Percentiles rank a stretch among this genome's conserved stretches.
phyloP scores from a whole-genome alignment of 257 asterid genomes.

The Plantago ovata region DNA sequence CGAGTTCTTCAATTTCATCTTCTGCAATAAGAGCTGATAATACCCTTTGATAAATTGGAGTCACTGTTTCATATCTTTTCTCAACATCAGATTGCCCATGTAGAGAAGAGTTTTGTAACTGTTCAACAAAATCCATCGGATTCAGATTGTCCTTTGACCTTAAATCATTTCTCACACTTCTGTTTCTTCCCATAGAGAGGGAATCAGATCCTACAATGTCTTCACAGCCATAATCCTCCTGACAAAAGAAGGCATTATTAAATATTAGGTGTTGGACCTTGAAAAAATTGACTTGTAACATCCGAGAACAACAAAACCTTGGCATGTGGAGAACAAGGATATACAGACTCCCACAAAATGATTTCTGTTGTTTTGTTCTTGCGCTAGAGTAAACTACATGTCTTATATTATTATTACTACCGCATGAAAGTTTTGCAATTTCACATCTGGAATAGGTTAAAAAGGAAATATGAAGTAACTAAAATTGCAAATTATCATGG shows the following conservation, averaged over 20 bases:
- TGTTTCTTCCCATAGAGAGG: constrained; percentile 39
- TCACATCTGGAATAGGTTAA: too few species aligned
- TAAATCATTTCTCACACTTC: constrained; percentile 30
- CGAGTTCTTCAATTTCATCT: constrained; percentile 74
- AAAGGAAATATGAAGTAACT: too few species aligned
- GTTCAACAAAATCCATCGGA: constrained; percentile 45
- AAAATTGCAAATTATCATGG: too few species aligned
- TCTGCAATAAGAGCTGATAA: constrained; percentile 83
- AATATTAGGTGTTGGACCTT: constrained; percentile 19
- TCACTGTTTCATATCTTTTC: constrained; percentile 34
- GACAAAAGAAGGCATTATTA: constrained; percentile 21
- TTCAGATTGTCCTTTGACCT: constrained; percentile 35
- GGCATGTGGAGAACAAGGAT: too few species aligned
- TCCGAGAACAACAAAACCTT: too few species aligned
- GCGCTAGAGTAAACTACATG: too few species aligned
- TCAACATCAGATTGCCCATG: constrained; percentile 42
- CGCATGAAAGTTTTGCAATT: too few species aligned
- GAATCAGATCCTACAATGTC: constrained; percentile 36
- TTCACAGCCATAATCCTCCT: constrained; percentile 50
- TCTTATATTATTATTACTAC: too few species aligned
- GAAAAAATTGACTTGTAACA: background rate
- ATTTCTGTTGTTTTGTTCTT: too few species aligned
- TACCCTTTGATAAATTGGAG: constrained; percentile 86
- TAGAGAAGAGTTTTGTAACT: constrained; percentile 40
- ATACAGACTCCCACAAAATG: too few species aligned